A percentile compares a stretch with the other conserved stretches of the same genome.
phyloP scores from a whole-genome alignment of 208 protist genomes.

The Leishmania martiniquensis region DNA sequence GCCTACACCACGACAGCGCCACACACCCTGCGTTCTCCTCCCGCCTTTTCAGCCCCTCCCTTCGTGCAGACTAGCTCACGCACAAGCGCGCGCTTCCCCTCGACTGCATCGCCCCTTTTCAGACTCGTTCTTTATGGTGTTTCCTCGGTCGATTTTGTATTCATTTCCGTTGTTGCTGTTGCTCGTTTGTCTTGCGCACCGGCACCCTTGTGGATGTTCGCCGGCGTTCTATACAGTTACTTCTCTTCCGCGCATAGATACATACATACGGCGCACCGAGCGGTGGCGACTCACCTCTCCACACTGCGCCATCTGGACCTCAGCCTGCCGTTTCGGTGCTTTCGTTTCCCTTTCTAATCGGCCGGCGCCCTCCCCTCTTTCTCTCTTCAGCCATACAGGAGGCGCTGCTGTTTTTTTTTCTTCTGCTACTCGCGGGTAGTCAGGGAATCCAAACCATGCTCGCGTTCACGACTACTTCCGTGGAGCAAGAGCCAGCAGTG shows the following conservation, averaged over 20 bases:
- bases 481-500: conserved; percentile 18
- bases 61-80: background rate
- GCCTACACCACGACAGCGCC: background rate
- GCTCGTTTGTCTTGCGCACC: background rate
- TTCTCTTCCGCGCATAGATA: conserved; percentile 1
- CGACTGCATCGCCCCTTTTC: background rate
- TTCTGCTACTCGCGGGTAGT: background rate
- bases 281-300: background rate
- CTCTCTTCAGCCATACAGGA: background rate
- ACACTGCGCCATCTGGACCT: background rate
- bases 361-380: background rate
- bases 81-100: background rate
- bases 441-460: conserved; percentile 11
- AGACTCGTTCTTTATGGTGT: background rate
- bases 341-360: too few relatives aligned
- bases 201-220: background rate
- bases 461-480: background rate
- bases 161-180: background rate
- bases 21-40: background rate
- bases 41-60: too few relatives aligned
- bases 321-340: too few relatives aligned
- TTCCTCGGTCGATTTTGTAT: background rate
- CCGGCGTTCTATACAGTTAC: too few relatives aligned
- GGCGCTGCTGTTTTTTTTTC: background rate
- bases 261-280: background rate